Percentiles rank a stretch among this genome's conserved stretches.
Conservation (phyloP, 495 filamentous ascomycete species). For the Staphylotrichum longicolle region DNA sequence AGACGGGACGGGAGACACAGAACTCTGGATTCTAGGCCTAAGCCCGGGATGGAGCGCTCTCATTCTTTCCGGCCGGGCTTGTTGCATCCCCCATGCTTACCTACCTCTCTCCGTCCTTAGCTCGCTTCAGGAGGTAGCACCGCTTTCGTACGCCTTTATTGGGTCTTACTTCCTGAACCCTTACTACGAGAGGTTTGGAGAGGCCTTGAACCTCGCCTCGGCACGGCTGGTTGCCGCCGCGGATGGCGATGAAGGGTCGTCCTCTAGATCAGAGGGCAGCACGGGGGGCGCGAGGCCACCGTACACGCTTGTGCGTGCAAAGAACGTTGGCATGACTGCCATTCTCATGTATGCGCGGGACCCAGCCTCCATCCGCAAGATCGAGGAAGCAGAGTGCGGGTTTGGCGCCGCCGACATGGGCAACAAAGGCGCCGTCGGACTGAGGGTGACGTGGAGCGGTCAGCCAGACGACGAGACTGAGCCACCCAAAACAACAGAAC, state of each 20-base stretch:
- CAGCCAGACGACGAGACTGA: constrained; percentile 13
- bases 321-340: constrained; percentile 84
- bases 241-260: constrained; percentile 19
- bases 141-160: constrained; percentile 77
- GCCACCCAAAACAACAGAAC: constrained; percentile 48
- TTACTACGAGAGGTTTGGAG: constrained; percentile 66
- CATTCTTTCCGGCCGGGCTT: not conserved
- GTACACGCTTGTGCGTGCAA: constrained; percentile 51
- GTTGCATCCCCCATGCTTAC: not conserved
- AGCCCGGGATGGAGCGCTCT: not conserved
- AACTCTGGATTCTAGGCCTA: no score
- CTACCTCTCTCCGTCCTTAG: constrained; percentile 25
- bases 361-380: constrained; percentile 51
- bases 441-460: constrained; percentile 56
- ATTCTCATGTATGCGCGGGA: constrained; percentile 77
- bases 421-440: constrained; percentile 88
- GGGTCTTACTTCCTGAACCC: constrained; percentile 76
- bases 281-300: constrained; percentile 15
- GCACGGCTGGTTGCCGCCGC: constrained; percentile 16
- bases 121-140: constrained; percentile 88
- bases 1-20: not conserved
- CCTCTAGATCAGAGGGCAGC: not conserved
- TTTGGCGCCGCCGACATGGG: constrained; percentile 84
- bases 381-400: constrained; percentile 72
- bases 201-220: constrained; percentile 68